These are phyloP conservation scores for Eimeria sp. DNA, from an alignment of 169 alveolate genomes.

Conservation along the genomic window DNA sequence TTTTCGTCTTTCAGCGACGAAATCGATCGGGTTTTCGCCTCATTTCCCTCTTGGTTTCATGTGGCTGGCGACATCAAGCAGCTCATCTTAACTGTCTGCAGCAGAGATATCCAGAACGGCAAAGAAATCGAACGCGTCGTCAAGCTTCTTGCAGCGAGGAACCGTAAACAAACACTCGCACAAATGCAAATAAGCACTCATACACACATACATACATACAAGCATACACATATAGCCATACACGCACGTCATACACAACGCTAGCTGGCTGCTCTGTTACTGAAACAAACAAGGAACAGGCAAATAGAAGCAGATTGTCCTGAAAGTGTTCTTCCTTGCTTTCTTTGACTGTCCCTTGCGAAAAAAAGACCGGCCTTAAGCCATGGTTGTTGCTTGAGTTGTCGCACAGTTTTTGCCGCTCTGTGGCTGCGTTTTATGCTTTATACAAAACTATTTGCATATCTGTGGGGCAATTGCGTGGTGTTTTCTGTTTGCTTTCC, in stretches of 20 bases:
- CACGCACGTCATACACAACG: too few relatives aligned
- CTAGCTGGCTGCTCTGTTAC: too few relatives aligned
- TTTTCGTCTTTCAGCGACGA: conserved; percentile 59
- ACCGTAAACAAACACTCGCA: background rate
- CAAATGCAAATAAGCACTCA: background rate
- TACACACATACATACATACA: background rate
- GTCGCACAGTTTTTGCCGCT: too few relatives aligned
- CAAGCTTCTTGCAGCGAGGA: background rate
- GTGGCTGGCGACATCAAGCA: conserved; percentile 53
- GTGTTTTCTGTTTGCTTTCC: background rate
- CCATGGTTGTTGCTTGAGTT: too few relatives aligned
- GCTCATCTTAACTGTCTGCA: background rate
- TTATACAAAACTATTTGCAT: background rate
- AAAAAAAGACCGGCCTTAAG: too few relatives aligned
- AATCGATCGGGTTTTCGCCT: conserved; percentile 37
- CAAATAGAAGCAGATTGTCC: too few relatives aligned
- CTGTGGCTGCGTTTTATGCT: background rate
- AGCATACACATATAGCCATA: too few relatives aligned
- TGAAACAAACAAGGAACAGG: too few relatives aligned
- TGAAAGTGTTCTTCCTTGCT: too few relatives aligned
- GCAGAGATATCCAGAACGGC: background rate
- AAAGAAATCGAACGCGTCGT: conserved; percentile 11
- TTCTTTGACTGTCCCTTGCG: too few relatives aligned
- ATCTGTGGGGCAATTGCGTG: background rate
- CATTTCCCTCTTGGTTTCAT: conserved; percentile 64